These are phyloP conservation scores for Musa troglodytarum DNA, from an alignment of 176 grass and related monocot genomes.

Conservation along the genomic window DNA sequence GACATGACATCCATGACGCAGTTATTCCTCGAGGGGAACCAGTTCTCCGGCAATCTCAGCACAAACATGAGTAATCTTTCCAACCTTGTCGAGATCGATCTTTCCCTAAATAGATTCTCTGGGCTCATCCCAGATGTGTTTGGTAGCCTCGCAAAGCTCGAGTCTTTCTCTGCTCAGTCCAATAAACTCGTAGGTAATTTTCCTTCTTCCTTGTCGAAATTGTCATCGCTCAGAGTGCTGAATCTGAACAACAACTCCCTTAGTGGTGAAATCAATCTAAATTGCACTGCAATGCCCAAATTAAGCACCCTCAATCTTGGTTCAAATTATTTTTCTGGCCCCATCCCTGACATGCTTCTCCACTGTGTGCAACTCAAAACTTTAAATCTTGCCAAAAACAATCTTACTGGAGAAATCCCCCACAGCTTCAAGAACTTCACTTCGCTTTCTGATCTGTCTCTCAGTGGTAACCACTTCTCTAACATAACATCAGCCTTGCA, in stretches of 20 bases:
- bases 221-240: constrained; percentile 35
- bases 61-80: constrained; percentile 46
- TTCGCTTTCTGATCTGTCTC: not conserved
- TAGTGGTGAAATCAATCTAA: constrained; percentile 29
- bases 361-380: not conserved
- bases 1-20: constrained; percentile 25
- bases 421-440: not conserved
- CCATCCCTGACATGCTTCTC: not conserved
- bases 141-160: constrained; percentile 38
- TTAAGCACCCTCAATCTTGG: not conserved
- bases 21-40: constrained; percentile 52
- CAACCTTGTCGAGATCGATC: constrained; percentile 48
- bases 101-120: constrained; percentile 56
- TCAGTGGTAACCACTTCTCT: not conserved
- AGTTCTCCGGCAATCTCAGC: constrained; percentile 36
- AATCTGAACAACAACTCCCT: constrained; percentile 74
- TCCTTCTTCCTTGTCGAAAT: constrained; percentile 53
- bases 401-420: not conserved
- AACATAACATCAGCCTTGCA: constrained; percentile 1
- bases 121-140: constrained; percentile 68
- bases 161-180: constrained; percentile 35
- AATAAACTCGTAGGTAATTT: constrained; percentile 47
- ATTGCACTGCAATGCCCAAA: constrained; percentile 22
- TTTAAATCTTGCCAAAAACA: not conserved
- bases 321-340: not conserved